A percentile compares a stretch with the other conserved stretches of the same genome.
Conservation (phyloP, 768 basidiomycete genomes). For the Lentinula sp. region DNA sequence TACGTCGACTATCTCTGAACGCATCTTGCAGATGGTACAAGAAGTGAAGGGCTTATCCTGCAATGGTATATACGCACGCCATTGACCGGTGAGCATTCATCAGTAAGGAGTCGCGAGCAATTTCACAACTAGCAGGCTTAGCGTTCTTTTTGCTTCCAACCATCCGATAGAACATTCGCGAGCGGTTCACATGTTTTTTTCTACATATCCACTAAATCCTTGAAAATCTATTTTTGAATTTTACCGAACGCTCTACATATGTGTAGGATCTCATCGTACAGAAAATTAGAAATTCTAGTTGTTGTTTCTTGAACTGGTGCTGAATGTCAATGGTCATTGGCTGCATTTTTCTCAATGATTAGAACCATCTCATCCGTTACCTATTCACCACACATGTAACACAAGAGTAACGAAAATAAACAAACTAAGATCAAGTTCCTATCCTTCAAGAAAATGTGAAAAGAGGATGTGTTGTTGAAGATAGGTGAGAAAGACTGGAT, state of each 20-base stretch:
- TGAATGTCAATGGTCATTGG: background rate
- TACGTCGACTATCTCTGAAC: background rate
- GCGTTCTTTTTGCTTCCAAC: background rate
- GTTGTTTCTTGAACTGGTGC: too few species aligned
- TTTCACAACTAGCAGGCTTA: background rate
- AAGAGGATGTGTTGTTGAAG: conserved; percentile 1
- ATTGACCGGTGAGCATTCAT: background rate
- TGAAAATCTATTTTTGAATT: background rate
- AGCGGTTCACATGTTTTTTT: background rate
- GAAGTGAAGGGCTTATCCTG: background rate
- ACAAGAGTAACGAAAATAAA: conserved; percentile 2
- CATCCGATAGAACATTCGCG: too few species aligned
- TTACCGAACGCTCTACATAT: background rate
- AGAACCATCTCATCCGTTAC: conserved; percentile 4
- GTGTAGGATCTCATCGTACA: background rate
- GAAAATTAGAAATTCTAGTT: background rate
- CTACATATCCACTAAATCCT: background rate
- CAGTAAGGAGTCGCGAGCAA: background rate
- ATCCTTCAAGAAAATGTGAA: conserved; percentile 8
- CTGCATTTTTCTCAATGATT: background rate
- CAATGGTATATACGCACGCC: background rate
- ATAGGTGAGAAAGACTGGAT: conserved; percentile 10
- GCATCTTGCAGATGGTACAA: background rate
- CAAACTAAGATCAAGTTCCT: conserved; percentile 5
- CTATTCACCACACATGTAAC: conserved; percentile 3